phyloP scores from a whole-genome alignment of 2,329 filamentous ascomycete species.

The Apiospora arundinis region DNA sequence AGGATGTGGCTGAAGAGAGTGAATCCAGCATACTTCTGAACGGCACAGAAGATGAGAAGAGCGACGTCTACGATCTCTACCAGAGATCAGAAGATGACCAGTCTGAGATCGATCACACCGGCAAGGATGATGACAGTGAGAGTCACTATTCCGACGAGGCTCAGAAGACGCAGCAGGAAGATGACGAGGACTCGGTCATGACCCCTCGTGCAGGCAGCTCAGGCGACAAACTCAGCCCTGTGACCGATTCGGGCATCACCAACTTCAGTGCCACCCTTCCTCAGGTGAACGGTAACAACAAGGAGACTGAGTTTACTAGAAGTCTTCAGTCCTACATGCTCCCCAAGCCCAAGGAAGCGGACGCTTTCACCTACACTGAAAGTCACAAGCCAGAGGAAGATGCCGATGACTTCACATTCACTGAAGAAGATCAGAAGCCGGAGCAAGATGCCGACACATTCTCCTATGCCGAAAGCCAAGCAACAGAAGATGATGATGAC shows the following conservation, averaged over 20 bases:
- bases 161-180: conserved; percentile 32
- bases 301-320: conserved; percentile 48
- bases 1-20: conserved; percentile 46
- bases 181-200: conserved; percentile 53
- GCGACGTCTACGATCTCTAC: conserved; percentile 74
- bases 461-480: conserved; percentile 5
- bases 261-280: conserved; percentile 46
- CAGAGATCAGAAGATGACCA: conserved; percentile 54
- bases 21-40: conserved; percentile 72
- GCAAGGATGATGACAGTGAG: conserved; percentile 13
- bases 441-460: conserved; percentile 41
- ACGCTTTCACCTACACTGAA: conserved; percentile 41
- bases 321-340: conserved; percentile 56
- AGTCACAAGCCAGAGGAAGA: conserved; percentile 44
- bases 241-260: conserved; percentile 31
- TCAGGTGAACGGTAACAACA: conserved; percentile 43
- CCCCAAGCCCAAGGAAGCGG: conserved; percentile 46
- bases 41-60: conserved; percentile 64
- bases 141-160: conserved; percentile 62
- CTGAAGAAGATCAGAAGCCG: conserved; percentile 39
- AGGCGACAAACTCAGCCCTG: conserved; percentile 30
- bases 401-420: conserved; percentile 34
- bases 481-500: neutral
- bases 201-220: conserved; percentile 58
- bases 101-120: conserved; percentile 30